phyloP scores from a whole-genome alignment of 2,329 filamentous ascomycete species.

The Elsinoe ampelina region DNA sequence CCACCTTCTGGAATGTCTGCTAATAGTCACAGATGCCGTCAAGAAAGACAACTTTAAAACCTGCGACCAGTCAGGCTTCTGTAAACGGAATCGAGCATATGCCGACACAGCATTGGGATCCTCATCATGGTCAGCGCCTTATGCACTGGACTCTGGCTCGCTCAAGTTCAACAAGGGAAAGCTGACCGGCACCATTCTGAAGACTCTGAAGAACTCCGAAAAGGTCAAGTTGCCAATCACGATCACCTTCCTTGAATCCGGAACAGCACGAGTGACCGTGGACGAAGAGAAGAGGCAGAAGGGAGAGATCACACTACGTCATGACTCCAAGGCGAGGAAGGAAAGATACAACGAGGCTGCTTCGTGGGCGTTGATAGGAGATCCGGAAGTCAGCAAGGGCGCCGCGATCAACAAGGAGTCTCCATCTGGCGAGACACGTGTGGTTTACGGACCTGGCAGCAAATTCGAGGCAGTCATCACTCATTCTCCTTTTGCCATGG shows the following conservation, averaged over 20 bases:
- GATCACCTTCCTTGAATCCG: slow-evolving; percentile 81
- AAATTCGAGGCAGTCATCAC: slow-evolving; percentile 75
- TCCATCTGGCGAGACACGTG: slow-evolving; percentile 56
- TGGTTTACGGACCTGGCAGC: slow-evolving; percentile 68
- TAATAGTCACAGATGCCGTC: slow-evolving; percentile 55
- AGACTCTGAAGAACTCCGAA: slow-evolving; percentile 56
- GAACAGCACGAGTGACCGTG: slow-evolving; percentile 74
- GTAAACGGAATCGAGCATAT: slow-evolving; percentile 83
- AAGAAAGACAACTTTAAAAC: slow-evolving; percentile 98
- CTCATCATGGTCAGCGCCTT: slow-evolving; percentile 70
- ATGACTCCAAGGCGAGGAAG: slow-evolving; percentile 76
- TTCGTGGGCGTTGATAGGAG: slow-evolving; percentile 78
- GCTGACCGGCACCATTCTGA: slow-evolving; percentile 71
- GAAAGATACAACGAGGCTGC: slow-evolving; percentile 90
- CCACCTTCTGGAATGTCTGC: background rate
- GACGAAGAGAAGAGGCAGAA: slow-evolving; percentile 88
- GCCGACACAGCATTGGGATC: slow-evolving; percentile 65
- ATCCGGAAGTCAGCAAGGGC: slow-evolving; percentile 60
- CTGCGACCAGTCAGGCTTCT: slow-evolving; percentile 92
- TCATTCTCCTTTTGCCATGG: slow-evolving; percentile 72
- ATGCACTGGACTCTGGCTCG: slow-evolving; percentile 62
- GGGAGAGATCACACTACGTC: slow-evolving; percentile 77
- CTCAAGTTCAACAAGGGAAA: slow-evolving; percentile 70
- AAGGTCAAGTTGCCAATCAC: slow-evolving; percentile 74
- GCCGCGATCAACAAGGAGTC: slow-evolving; percentile 60